Evolutionary conservation across 495 filamentous ascomycete species (phyloP), one percentile per base, ranked within the genome.

Genomic region (Aspergillus biplanus): DNA sequence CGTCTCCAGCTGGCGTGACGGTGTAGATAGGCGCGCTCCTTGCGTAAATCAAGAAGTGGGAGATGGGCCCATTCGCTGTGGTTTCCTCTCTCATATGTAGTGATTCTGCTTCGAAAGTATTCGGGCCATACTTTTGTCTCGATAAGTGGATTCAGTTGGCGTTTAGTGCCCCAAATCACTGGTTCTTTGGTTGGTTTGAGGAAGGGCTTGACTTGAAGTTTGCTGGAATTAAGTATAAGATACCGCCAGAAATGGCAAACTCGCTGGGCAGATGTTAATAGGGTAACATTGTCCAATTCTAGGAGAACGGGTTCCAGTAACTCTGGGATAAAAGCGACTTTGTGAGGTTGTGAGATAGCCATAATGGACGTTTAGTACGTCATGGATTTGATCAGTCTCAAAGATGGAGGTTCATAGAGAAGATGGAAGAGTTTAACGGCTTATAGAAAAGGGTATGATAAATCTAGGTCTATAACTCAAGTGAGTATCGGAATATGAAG

Each of bases 1-100:
- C 44, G 52, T n/a, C 42, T 57, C 63, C 63, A 65, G 39, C 58
- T 65, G 15, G 63, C 63, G n/a, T 61, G 52, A 21, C 46, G 54
- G 5, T 57, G 63, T 0, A 65, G 32, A 33, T 52, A 56, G 8
- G 35, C 7, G 5, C 50, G 49, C 13, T 54, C 48, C 6, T 56
- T 61, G 27, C 46, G 35, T 4, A 32, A 49, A 39, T 39, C 37
- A 7, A 39, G 1, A 13, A 39, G 13, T 39, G 37, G 37, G 13
- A 1, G 37, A 27, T 27, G 21, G 21, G 21, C 21, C 21, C 21
- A 27, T 27, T 27, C 21, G 3, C 37, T 39, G 37, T 39, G 1
- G 37, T 13, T 8, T 8, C 37, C 37, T 39, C 37, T 7, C 1
- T 39, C 7, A 53, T 52, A 8, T 61, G 57, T 32, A 65, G n/a